These are phyloP conservation scores for Eucalyptus erythrocorys DNA, from an alignment of 345 rosid genomes.

Conservation along the genomic window DNA sequence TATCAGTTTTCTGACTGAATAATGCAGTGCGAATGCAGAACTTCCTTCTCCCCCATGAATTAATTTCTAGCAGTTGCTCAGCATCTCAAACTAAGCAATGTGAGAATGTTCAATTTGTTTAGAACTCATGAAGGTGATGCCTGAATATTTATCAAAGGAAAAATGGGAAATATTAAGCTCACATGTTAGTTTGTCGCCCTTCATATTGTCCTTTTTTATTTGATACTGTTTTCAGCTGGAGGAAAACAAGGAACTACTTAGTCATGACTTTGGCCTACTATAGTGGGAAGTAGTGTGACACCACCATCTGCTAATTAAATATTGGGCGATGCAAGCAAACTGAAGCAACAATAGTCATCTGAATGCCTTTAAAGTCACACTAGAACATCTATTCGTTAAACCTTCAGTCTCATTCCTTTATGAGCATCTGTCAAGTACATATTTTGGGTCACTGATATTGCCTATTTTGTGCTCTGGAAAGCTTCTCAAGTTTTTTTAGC, in stretches of 20 bases:
- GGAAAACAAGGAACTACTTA: neutral
- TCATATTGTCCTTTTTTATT: neutral
- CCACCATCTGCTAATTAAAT: neutral
- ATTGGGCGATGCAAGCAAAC: neutral
- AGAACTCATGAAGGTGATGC: neutral
- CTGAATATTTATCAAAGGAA: neutral
- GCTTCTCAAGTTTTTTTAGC: neutral
- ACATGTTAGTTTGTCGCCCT: neutral
- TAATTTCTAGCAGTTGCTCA: neutral
- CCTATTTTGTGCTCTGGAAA: neutral
- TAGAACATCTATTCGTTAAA: neutral
- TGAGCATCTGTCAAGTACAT: neutral
- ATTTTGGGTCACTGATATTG: neutral
- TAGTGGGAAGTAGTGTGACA: neutral
- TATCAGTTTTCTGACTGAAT: neutral
- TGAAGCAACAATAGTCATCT: neutral
- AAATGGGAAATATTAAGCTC: neutral
- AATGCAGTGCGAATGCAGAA: neutral
- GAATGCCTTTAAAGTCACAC: neutral
- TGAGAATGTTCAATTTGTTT: neutral
- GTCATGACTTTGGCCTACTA: neutral
- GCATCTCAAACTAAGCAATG: neutral
- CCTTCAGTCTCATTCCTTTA: neutral
- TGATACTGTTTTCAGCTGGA: neutral
- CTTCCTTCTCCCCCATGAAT: neutral